Conservation (phyloP, 352 stramenopile genomes). For the Phytophthora ohioensis region DNA sequence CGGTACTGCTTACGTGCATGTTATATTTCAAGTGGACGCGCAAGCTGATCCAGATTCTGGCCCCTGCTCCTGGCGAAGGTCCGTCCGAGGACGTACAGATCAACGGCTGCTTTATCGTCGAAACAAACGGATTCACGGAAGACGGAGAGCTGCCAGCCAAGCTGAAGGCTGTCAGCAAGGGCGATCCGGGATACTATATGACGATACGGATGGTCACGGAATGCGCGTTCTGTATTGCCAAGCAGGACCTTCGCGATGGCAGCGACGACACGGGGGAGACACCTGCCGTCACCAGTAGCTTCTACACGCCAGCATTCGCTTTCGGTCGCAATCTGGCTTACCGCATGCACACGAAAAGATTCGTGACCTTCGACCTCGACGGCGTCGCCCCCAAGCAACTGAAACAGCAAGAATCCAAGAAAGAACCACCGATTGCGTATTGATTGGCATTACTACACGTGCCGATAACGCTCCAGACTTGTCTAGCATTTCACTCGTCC, state of each 20-base stretch:
- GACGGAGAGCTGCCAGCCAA: slow-evolving; percentile 37
- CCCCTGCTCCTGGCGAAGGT: slow-evolving; percentile 73
- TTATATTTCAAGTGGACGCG: slow-evolving; percentile 59
- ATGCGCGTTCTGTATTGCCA: slow-evolving; percentile 49
- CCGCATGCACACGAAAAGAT: slow-evolving; percentile 46
- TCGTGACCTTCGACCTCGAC: slow-evolving; percentile 48
- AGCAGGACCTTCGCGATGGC: slow-evolving; percentile 18
- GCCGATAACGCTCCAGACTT: neutral
- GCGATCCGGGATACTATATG: slow-evolving; percentile 49
- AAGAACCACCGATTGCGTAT: slow-evolving; percentile 15
- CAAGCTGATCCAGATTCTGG: slow-evolving; percentile 60
- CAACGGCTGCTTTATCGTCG: slow-evolving; percentile 68
- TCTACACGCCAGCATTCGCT: slow-evolving; percentile 47
- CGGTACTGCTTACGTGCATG: slow-evolving; percentile 31
- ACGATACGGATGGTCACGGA: slow-evolving; percentile 49
- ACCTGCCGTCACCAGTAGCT: slow-evolving; percentile 23
- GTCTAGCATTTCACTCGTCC: slow-evolving; percentile 20
- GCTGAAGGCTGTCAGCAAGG: slow-evolving; percentile 22
- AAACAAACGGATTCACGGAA: slow-evolving; percentile 49
- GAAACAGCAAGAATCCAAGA: slow-evolving; percentile 6
- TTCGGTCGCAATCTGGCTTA: slow-evolving; percentile 46
- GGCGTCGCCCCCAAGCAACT: neutral
- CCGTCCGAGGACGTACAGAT: slow-evolving; percentile 70
- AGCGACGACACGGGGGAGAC: slow-evolving; percentile 21
- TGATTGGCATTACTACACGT: slow-evolving; percentile 1